Percentiles rank a stretch among this genome's conserved stretches.
Conservation (phyloP, 1,284 basidiomycete species). For the Coriolopsis trogii region DNA sequence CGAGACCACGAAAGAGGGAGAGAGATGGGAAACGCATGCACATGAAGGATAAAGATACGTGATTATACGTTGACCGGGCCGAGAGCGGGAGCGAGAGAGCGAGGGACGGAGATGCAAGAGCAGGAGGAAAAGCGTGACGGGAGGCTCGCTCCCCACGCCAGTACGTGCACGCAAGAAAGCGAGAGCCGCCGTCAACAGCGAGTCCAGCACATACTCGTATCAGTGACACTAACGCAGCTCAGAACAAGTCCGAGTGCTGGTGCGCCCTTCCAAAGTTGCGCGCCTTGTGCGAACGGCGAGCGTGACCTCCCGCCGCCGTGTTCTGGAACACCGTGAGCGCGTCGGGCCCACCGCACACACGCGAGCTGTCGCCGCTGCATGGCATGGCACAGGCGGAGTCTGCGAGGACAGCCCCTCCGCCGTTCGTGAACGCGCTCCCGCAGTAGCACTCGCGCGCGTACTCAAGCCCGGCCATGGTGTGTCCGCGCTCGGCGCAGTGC, state of each 20-base stretch:
- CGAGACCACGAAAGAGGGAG: neutral
- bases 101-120: neutral
- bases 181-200: slow-evolving; percentile 21
- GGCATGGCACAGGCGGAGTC: slow-evolving; percentile 27
- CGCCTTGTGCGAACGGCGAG: slow-evolving; percentile 18
- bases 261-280: slow-evolving; percentile 21
- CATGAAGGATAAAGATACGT: neutral
- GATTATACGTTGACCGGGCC: neutral
- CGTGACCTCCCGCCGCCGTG: neutral
- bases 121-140: slow-evolving; percentile 2
- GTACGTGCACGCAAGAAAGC: neutral
- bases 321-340: slow-evolving; percentile 26
- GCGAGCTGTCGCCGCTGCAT: slow-evolving; percentile 20
- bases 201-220: too few species aligned
- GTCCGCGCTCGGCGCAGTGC: slow-evolving; percentile 25
- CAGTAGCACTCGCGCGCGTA: slow-evolving; percentile 33
- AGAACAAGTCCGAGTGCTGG: slow-evolving; percentile 13
- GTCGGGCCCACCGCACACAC: slow-evolving; percentile 27
- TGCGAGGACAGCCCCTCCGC: slow-evolving; percentile 22
- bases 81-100: neutral
- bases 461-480: slow-evolving; percentile 29
- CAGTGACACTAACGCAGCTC: too few species aligned
- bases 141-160: slow-evolving; percentile 23
- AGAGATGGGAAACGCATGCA: slow-evolving; percentile 1
- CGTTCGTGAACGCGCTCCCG: slow-evolving; percentile 26